Base-by-base conservation (phyloP, 768 basidiomycete species). In the Termitomyces sp. region DNA sequence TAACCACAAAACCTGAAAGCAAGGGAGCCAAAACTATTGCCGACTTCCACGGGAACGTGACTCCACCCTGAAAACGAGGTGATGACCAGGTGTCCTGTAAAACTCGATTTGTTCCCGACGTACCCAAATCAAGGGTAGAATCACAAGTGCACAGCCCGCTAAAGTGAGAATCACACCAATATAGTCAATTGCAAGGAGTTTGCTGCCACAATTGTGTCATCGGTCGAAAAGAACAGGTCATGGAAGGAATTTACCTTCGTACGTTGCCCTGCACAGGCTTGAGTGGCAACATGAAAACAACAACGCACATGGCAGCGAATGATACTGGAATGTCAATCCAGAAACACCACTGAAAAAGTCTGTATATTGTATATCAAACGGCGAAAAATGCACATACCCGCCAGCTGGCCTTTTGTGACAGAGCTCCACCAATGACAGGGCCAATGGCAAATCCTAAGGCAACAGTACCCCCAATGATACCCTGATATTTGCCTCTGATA, bases 101-200 rank as follows among this genome's bases (percentile, higher is more conserved):
- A 12, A 51, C 5, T 27, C 26, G 13, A 27, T 18, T 10, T 16
- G 24, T 24, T 12, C 14, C 14, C 10, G 16, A 65, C 78, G 16
- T 61, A 85, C 86, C 88, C 88, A 91, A 32, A 88, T 88, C 16
- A 91, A 76, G 0, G 88, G 88, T 7, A 90, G 71, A 50, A 91
- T 79, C 22, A 91, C 70, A 2, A 89, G 74, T 2, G 83, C 77
- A 48, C 85, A 86, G 24, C 81, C 87, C 1, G 74, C 71, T 13
- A 91, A 78, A 0, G 85, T 87, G 27, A 90, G 70, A 1, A 74
- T 53, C 0, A 81, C 76, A 1, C 89, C 89, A 24, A 83, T 51
- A 61, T 86, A 90, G 63, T 91, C 89, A 8, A 90, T 71, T 1
- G 79, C 81, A 20, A 82, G 69, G 18, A 91, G 75, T 69, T 92